Conservation (phyloP, 2,329 filamentous ascomycete genomes). For the Paraphaeosphaeria minitans region DNA sequence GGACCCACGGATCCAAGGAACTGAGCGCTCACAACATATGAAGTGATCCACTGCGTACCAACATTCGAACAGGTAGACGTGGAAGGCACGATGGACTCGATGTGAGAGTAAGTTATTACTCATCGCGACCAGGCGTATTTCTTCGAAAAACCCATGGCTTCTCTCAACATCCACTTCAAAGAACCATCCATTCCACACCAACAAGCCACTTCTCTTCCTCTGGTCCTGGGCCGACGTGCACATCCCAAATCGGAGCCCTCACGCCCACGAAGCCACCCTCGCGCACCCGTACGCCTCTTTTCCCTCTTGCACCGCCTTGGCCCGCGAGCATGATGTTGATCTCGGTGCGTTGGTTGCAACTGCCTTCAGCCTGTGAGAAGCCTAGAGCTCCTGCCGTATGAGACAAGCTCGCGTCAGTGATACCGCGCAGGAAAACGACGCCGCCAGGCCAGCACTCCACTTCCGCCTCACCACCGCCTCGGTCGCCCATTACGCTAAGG, state of each 20-base stretch:
- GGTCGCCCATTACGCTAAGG: neutral
- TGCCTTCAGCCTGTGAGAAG: neutral
- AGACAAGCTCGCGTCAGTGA: conserved; percentile 20
- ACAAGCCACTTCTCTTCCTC: conserved; percentile 41
- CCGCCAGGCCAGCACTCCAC: conserved; percentile 29
- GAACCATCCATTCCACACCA: conserved; percentile 50
- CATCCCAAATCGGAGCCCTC: conserved; percentile 49
- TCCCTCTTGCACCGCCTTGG: conserved; percentile 27
- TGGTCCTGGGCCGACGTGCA: conserved; percentile 41
- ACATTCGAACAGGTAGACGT: neutral
- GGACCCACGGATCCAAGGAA: neutral
- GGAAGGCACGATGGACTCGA: neutral
- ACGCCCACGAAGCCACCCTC: conserved; percentile 42
- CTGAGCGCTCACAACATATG: neutral
- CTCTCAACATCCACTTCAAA: conserved; percentile 15
- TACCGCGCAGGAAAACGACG: conserved; percentile 30
- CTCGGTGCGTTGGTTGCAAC: neutral
- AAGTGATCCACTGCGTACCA: no score
- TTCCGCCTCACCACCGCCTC: conserved; percentile 7
- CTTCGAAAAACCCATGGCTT: neutral
- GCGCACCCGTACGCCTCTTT: conserved; percentile 26
- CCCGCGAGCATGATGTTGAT: conserved; percentile 36
- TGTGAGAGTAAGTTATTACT: no score
- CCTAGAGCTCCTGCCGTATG: conserved; percentile 17
- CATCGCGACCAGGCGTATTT: neutral